Conservation (phyloP, 2,329 filamentous ascomycete genomes). For the Dothistroma pini region DNA sequence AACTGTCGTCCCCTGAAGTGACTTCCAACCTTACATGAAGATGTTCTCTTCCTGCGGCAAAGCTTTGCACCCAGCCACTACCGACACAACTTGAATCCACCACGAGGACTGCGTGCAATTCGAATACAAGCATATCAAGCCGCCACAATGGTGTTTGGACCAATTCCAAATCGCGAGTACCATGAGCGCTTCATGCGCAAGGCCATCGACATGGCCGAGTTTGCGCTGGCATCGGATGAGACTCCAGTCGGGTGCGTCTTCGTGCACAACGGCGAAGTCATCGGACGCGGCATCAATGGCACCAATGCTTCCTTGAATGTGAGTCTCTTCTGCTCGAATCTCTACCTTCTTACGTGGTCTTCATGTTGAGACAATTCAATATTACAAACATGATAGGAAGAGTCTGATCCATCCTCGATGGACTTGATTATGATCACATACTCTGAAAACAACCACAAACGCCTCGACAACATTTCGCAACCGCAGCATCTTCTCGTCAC, state of each 20-base stretch:
- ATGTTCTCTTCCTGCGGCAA: not conserved
- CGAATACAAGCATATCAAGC: not conserved
- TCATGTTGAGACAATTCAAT: not conserved
- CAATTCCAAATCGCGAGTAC: conserved; percentile 42
- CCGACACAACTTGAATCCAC: not conserved
- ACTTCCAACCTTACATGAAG: not conserved
- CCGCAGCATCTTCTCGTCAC: not conserved
- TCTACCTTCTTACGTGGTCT: not conserved
- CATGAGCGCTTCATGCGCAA: conserved; percentile 73
- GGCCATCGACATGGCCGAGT: conserved; percentile 82
- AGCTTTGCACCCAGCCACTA: not conserved
- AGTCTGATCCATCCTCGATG: not conserved
- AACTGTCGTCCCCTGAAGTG: not conserved
- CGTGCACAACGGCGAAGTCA: conserved; percentile 72
- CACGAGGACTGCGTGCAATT: too few relatives aligned
- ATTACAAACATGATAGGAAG: conserved; percentile 3
- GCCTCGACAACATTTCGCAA: not conserved
- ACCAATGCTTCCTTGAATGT: conserved; percentile 81
- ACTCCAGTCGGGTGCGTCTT: conserved; percentile 96
- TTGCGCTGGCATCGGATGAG: conserved; percentile 80
- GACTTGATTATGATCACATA: conserved; percentile 4
- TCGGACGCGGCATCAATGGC: conserved; percentile 92
- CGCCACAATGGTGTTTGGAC: conserved; percentile 31
- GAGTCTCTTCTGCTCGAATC: conserved; percentile 11
- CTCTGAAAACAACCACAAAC: not conserved